Evolutionary conservation across 805 yeast genomes (phyloP), one percentile per base, ranked within the genome.

Genomic region (Candida insectalens): DNA sequence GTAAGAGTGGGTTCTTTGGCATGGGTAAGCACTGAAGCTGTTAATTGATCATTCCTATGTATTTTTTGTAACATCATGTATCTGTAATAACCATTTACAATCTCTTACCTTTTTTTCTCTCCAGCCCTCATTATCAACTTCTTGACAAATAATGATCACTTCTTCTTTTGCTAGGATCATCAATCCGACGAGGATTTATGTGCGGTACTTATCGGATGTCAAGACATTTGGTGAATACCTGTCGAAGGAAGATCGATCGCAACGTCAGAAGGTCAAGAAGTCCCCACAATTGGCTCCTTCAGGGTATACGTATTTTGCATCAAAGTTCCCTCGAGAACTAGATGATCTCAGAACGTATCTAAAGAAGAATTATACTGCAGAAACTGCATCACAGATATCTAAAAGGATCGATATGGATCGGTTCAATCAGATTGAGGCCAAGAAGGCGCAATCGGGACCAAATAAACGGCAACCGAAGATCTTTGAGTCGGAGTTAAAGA

Each of bases 1-100:
- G 67, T 55, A 83, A 79, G 70, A 69, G 73, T 47, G 84, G 89
- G 4, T 60, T 84, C 30, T 85, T 88, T 51, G 83, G 95, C 28
- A 8, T 21, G 10, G 23, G 15, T 14, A 14, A 27, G 6, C 29
- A 6, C 25, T 4, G 7, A 7, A 9, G 6, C 12, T 16, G 14
- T 32, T 9, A 20, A 25, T 32, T 19, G 8, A 19, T 32, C 27
- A 8, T 25, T 16, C 17, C 15, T 8, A 17, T 18, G n/a, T 32
- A 31, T 18, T 32, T 18, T 19, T 32, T n/a, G n/a, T n/a, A n/a
- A n/a, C n/a, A n/a, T n/a, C n/a, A n/a, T n/a, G n/a, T n/a, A n/a
- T n/a, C n/a, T n/a, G n/a, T n/a, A n/a, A n/a, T n/a, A n/a, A n/a
- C n/a, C n/a, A n/a, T n/a, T n/a, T n/a, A n/a, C n/a, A n/a, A n/a